phyloP scores from a whole-genome alignment of 306 rosid species.

The Canavalia ensiformis region DNA sequence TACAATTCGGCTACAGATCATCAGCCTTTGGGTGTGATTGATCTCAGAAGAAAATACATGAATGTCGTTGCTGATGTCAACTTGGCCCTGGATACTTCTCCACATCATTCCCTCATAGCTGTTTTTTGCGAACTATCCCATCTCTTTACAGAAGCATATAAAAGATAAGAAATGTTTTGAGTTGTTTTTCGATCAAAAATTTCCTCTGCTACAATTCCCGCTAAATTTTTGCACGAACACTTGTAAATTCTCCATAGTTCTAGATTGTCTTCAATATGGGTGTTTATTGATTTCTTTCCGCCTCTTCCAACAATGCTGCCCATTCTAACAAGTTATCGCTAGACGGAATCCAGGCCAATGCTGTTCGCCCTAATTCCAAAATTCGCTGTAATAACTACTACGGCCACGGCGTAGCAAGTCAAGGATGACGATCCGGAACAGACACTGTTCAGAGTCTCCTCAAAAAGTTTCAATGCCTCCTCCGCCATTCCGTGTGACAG shows the following conservation, averaged over 20 bases:
- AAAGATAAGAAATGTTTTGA: conserved; percentile 78
- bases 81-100: conserved; percentile 80
- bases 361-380: conserved; percentile 75
- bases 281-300: conserved; percentile 66
- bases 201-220: conserved; percentile 78
- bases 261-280: conserved; percentile 62
- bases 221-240: conserved; percentile 76
- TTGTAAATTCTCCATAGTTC: conserved; percentile 83
- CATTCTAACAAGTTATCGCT: too few relatives aligned
- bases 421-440: conserved; percentile 79
- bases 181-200: conserved; percentile 61
- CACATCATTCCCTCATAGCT: conserved; percentile 60
- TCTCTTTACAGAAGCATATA: conserved; percentile 69
- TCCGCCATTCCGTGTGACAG: conserved; percentile 80
- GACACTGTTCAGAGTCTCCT: conserved; percentile 61
- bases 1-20: conserved; percentile 67
- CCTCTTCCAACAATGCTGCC: conserved; percentile 72
- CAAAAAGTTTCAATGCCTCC: conserved; percentile 70
- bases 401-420: conserved; percentile 80
- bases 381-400: conserved; percentile 61
- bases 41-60: conserved; percentile 70
- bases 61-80: conserved; percentile 68
- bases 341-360: conserved; percentile 69
- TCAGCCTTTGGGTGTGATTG: conserved; percentile 61
- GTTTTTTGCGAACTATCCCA: conserved; percentile 76